These are phyloP conservation scores for Cladosporium sp. DNA, from an alignment of 2,329 filamentous ascomycete genomes.

Conservation along the genomic window DNA sequence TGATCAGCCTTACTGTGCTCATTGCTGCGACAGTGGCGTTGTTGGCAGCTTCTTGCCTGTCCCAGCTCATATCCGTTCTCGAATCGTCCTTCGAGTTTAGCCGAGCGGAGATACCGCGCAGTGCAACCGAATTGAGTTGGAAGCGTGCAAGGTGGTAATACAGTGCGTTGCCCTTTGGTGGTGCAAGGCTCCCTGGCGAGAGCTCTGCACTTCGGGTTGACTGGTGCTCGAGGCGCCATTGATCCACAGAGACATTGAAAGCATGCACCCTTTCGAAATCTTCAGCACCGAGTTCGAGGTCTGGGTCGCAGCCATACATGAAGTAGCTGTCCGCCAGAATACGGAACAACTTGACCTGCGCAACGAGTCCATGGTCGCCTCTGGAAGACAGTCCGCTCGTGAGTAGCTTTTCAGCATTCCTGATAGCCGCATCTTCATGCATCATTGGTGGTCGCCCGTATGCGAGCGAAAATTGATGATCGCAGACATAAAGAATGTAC, in stretches of 20 bases:
- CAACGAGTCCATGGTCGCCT: slow-evolving; percentile 4
- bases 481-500: slow-evolving; percentile 39
- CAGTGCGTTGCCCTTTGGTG: not conserved
- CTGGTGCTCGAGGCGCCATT: slow-evolving; percentile 4
- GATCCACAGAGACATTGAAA: slow-evolving; percentile 3
- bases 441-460: slow-evolving; percentile 45
- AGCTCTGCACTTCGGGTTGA: not conserved
- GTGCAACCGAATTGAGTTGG: slow-evolving; percentile 1
- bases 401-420: slow-evolving; percentile 35
- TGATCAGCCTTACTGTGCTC: slow-evolving; percentile 2
- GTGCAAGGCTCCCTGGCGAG: not conserved
- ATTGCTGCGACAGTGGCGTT: slow-evolving; percentile 5
- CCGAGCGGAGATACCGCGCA: slow-evolving; percentile 2
- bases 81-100: not conserved
- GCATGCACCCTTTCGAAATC: slow-evolving; percentile 3
- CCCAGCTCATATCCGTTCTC: slow-evolving; percentile 1
- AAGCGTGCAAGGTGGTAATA: slow-evolving; percentile 7
- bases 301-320: slow-evolving; percentile 7
- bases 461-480: slow-evolving; percentile 44
- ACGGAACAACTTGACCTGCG: slow-evolving; percentile 7
- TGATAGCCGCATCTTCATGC: slow-evolving; percentile 40
- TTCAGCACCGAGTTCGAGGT: not conserved
- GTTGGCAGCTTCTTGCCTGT: slow-evolving; percentile 1
- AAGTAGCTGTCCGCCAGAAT: slow-evolving; percentile 5
- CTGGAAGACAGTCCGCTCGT: not conserved